Evolutionary conservation across 2,329 filamentous ascomycete genomes (phyloP).

Genomic region (Scedosporium apiospermum): DNA sequence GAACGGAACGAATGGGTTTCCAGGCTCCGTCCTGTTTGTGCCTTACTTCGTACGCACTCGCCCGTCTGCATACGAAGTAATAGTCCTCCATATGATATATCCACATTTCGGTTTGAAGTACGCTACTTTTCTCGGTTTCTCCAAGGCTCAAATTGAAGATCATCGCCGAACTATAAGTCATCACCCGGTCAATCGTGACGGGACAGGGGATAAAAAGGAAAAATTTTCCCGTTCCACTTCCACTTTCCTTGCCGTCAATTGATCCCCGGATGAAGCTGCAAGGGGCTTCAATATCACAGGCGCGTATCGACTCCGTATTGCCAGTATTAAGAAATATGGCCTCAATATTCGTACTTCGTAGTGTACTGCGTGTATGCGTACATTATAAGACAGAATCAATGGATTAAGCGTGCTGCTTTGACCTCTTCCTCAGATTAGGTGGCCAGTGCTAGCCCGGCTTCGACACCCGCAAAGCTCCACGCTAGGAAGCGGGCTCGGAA

Average conservation of each 20-base stretch:
- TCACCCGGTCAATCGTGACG: background rate
- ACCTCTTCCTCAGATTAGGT: background rate
- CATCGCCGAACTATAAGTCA: background rate
- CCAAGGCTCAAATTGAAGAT: background rate
- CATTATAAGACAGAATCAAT: background rate
- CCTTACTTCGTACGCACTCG: too few relatives aligned
- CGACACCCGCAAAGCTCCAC: background rate
- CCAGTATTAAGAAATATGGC: too few relatives aligned
- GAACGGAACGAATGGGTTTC: too few relatives aligned
- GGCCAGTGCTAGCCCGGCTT: background rate
- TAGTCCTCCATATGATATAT: too few relatives aligned
- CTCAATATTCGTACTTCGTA: too few relatives aligned
- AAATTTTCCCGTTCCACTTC: background rate
- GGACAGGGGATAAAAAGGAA: background rate
- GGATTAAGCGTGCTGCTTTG: background rate
- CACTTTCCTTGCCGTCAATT: background rate
- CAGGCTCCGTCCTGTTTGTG: too few relatives aligned
- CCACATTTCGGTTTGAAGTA: background rate
- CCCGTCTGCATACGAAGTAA: too few relatives aligned
- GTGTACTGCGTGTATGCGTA: too few relatives aligned
- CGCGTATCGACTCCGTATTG: background rate
- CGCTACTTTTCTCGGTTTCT: background rate
- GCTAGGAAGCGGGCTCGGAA: background rate
- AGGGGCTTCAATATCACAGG: background rate
- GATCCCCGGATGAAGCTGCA: background rate